Evolutionary conservation across 805 yeast genomes (phyloP).

Genomic region (Candida odintsovae): DNA sequence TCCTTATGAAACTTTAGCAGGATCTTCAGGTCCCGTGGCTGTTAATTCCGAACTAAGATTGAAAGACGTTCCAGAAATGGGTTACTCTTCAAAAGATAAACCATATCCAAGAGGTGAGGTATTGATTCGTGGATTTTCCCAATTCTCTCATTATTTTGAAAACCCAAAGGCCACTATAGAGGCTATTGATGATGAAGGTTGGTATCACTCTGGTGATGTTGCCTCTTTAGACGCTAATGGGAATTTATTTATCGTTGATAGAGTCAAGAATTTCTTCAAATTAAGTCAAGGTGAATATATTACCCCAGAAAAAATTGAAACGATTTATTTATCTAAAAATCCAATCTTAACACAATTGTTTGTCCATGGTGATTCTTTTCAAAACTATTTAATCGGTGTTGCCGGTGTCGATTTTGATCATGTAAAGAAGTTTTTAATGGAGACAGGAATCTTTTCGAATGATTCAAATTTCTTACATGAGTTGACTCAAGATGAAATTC

Average conservation of each 20-base stretch:
- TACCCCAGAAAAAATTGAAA: constrained; percentile 61
- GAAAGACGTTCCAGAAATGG: constrained; percentile 53
- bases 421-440: background rate
- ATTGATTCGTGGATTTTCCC: constrained; percentile 46
- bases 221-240: constrained; percentile 41
- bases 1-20: constrained; percentile 35
- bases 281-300: constrained; percentile 49
- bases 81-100: constrained; percentile 33
- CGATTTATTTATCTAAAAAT: constrained; percentile 40
- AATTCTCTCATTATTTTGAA: constrained; percentile 26
- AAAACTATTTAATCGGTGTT: constrained; percentile 45
- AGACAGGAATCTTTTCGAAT: constrained; percentile 3
- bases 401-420: constrained; percentile 43
- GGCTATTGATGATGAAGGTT: constrained; percentile 41
- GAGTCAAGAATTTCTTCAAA: constrained; percentile 65
- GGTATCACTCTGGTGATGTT: constrained; percentile 54
- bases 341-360: constrained; percentile 40
- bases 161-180: constrained; percentile 16
- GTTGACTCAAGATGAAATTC: constrained; percentile 2
- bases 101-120: constrained; percentile 47
- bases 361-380: constrained; percentile 50
- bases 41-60: constrained; percentile 43
- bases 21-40: constrained; percentile 46
- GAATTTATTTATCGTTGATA: constrained; percentile 47
- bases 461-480: background rate